phyloP scores from a whole-genome alignment of 345 rosid species.

The Salix arbutifolia region DNA sequence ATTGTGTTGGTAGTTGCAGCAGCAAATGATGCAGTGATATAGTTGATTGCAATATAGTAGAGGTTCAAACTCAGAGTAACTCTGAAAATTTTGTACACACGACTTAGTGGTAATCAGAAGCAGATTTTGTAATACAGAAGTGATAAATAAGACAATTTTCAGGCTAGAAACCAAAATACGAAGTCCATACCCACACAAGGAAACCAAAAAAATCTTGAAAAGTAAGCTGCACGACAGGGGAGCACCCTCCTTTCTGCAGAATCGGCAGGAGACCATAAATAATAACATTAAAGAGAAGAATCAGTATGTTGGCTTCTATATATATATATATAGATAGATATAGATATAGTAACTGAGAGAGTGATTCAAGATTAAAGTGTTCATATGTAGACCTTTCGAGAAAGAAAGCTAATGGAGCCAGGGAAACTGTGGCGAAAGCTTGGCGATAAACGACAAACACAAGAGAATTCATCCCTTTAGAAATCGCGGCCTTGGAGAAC shows the following conservation, averaged over 20 bases:
- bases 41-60: slow-evolving; percentile 56
- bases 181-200: slow-evolving; percentile 45
- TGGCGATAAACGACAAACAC: slow-evolving; percentile 78
- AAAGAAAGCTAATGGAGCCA: slow-evolving; percentile 70
- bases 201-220: slow-evolving; percentile 48
- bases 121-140: neutral
- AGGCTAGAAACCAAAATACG: neutral
- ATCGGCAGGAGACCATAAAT: neutral
- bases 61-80: slow-evolving; percentile 66
- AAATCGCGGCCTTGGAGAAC: slow-evolving; percentile 67
- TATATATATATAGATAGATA: too few species aligned
- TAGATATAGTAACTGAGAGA: too few species aligned
- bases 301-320: neutral
- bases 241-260: slow-evolving; percentile 40
- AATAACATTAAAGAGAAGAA: neutral
- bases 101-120: neutral
- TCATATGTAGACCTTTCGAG: slow-evolving; percentile 54
- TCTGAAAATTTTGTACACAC: slow-evolving; percentile 30
- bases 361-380: neutral
- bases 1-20: slow-evolving; percentile 74
- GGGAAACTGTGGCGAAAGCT: slow-evolving; percentile 59
- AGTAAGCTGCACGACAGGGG: slow-evolving; percentile 40
- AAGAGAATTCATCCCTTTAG: slow-evolving; percentile 70
- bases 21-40: slow-evolving; percentile 81
- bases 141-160: neutral